Conservation (phyloP, 129 eudicot species). For the Tagetes erecta region DNA sequence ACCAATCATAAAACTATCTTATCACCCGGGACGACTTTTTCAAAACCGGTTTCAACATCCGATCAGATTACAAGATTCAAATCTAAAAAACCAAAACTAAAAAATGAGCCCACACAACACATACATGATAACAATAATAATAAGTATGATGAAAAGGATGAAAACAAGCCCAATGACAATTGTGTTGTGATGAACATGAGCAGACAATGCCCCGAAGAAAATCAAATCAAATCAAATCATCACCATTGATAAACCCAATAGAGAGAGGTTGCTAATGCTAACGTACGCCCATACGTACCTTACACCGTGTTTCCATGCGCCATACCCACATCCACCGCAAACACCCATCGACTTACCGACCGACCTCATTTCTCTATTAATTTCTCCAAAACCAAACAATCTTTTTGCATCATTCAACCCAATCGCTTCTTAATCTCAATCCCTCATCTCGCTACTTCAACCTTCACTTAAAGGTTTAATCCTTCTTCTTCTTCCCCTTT, state of each 20-base stretch:
- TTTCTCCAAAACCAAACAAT: conserved; percentile 7
- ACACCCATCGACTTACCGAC: conserved; percentile 38
- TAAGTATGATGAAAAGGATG: background rate
- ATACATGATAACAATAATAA: background rate
- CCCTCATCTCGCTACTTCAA: conserved; percentile 22
- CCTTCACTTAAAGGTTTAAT: conserved; percentile 28
- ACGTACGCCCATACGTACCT: conserved; percentile 44
- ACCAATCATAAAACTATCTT: background rate
- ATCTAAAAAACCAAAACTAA: background rate
- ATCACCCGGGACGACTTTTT: background rate
- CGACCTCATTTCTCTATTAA: conserved; percentile 26
- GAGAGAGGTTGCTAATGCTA: conserved; percentile 42
- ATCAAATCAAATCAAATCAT: too few relatives aligned
- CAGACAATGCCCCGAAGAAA: too few relatives aligned
- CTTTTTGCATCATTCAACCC: conserved; percentile 21
- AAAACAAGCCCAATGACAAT: conserved; percentile 26
- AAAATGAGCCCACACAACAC: conserved; percentile 22
- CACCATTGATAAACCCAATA: too few relatives aligned
- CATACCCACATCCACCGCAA: conserved; percentile 32
- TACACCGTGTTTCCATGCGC: conserved; percentile 48
- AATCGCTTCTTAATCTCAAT: conserved; percentile 23
- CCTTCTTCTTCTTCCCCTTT: conserved; percentile 1
- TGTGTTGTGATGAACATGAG: too few relatives aligned
- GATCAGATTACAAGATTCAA: background rate
- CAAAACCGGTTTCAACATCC: background rate